Conservation (phyloP, 352 stramenopile genomes). For the Phytophthora megakarya region DNA sequence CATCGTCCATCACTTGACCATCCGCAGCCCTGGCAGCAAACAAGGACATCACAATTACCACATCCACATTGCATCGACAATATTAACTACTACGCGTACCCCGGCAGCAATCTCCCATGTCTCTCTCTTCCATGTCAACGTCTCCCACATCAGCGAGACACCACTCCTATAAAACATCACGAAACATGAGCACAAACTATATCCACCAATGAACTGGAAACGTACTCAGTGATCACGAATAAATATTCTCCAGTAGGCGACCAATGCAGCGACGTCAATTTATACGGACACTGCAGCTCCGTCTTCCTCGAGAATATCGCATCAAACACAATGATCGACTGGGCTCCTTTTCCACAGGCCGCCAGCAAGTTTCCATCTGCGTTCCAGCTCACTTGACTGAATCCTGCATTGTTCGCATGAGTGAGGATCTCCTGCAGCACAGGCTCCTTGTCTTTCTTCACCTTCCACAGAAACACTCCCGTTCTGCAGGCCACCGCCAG, state of each 20-base stretch:
- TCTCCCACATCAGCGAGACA: slow-evolving; percentile 81
- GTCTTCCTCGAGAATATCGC: slow-evolving; percentile 55
- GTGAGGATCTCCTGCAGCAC: slow-evolving; percentile 64
- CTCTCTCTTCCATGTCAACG: slow-evolving; percentile 78
- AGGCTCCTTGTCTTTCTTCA: slow-evolving; percentile 55
- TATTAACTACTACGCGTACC: slow-evolving; percentile 37
- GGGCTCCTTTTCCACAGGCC: slow-evolving; percentile 51
- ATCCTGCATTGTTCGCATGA: slow-evolving; percentile 53
- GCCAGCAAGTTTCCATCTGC: slow-evolving; percentile 72
- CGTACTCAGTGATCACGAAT: slow-evolving; percentile 74
- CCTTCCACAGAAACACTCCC: slow-evolving; percentile 75
- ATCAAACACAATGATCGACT: slow-evolving; percentile 66
- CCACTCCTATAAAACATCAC: slow-evolving; percentile 36
- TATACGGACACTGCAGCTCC: slow-evolving; percentile 65
- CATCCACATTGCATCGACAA: neutral
- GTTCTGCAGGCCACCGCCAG: slow-evolving; percentile 69
- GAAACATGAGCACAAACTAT: neutral
- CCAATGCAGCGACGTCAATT: slow-evolving; percentile 62
- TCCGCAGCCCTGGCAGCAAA: slow-evolving; percentile 51
- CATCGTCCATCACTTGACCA: slow-evolving; percentile 78
- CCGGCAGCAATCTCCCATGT: slow-evolving; percentile 70
- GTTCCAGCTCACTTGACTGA: slow-evolving; percentile 72
- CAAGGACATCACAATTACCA: neutral
- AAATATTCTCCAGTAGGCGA: slow-evolving; percentile 86
- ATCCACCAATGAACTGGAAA: slow-evolving; percentile 18